Evolutionary conservation across 768 basidiomycete genomes (phyloP), one percentile per base, ranked within the genome.

Genomic region (Lactarius indigo): DNA sequence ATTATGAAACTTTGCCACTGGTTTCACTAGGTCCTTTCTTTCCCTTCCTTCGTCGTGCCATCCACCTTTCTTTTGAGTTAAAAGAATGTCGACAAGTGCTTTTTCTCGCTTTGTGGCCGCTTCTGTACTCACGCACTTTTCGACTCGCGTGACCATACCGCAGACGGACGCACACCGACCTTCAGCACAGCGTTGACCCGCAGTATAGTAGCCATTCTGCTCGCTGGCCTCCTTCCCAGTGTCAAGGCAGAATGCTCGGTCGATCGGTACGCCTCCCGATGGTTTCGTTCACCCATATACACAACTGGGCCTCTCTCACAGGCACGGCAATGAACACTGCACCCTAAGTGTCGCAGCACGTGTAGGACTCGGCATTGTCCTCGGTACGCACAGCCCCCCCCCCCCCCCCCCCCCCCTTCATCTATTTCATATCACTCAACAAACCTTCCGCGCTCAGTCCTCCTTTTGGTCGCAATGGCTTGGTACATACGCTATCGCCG

Each of bases 181-280:
- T 28, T 35, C 17, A 61, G 20, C 55, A 6, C 3, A 1, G 5
- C 59, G 8, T 28, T 26, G 20, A 18, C 23, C 26, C 57, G 31
- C n/a, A 56, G 57, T 9, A 7, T 60, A 56, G n/a, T 42, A 5
- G 17, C 18, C 37, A 39, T 23, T 30, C 20, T 64, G 3, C 54
- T 64, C 3, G 23, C 26, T 6, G 26, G 33, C 3, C 17, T 60
- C n/a, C 41, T 64, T 17, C 66, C 63, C 5, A 28, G 31, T 37
- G 66, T 52, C 20, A 55, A 18, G 35, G 66, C 63, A 6, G 20
- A 44, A 12, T 68, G 66, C 33, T 57, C 33, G 26, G 3, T 64
- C n/a, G 52, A 64, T 26, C 0, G 0, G 63, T 68, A 60, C 17
- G 66, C 59, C 23, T 2, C 17, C 23, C 35, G 15, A 15, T 12